phyloP scores from a whole-genome alignment of 106 monocot genomes.

The Cymbidium sinense region DNA sequence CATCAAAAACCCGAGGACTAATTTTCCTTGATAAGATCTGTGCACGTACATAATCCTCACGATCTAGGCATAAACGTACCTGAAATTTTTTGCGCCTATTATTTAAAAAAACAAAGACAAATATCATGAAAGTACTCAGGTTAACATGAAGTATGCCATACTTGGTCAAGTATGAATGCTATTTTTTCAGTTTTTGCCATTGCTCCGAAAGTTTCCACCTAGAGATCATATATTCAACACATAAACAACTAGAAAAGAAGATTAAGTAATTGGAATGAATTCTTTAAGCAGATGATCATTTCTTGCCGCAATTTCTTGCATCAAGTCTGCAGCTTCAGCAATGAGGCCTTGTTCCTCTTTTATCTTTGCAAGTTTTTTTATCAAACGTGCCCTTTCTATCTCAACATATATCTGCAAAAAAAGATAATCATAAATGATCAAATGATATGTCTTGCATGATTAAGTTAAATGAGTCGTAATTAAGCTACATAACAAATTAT shows the following conservation, averaged over 20 bases:
- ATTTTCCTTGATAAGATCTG: constrained; percentile 95
- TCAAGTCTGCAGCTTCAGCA: constrained; percentile 97
- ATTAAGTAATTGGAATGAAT: constrained; percentile 2
- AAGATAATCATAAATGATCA: not conserved
- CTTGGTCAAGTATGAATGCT: constrained; percentile 98
- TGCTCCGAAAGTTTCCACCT: constrained; percentile 99
- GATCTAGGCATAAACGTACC: constrained; percentile 95
- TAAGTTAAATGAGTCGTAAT: not conserved
- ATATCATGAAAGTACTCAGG: not conserved
- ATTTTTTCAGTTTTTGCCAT: constrained; percentile 99
- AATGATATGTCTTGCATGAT: not conserved
- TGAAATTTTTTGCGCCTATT: constrained; percentile 13
- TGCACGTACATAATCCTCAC: constrained; percentile 88
- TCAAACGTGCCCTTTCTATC: constrained; percentile 89
- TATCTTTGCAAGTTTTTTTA: constrained; percentile 95
- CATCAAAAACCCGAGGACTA: constrained; percentile 79
- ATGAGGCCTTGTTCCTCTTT: constrained; percentile 95
- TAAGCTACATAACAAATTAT: constrained; percentile 1
- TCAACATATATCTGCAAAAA: constrained; percentile 91
- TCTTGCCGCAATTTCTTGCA: constrained; percentile 99
- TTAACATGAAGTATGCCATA: constrained; percentile 18
- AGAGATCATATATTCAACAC: not conserved
- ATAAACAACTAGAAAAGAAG: not conserved
- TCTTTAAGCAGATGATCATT: not conserved
- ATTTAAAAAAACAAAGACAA: not conserved